These are phyloP conservation scores for Lentinula sp. DNA, from an alignment of 768 basidiomycete genomes.

Conservation along the genomic window DNA sequence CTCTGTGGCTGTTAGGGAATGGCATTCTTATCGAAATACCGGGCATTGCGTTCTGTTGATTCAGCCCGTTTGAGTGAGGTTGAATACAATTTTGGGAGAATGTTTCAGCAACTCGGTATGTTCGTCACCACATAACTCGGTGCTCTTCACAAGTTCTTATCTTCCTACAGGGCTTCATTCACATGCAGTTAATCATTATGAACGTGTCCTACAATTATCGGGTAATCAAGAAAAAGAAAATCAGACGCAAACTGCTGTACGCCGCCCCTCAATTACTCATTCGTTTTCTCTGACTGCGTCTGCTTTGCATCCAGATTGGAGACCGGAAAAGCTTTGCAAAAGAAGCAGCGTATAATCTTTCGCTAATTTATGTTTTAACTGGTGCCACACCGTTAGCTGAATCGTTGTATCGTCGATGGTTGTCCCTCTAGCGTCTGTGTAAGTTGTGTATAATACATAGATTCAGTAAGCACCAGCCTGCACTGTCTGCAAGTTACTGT, in stretches of 20 bases:
- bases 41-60: constrained; percentile 47
- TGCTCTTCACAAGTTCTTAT: neutral
- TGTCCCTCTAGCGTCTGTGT: constrained; percentile 48
- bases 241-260: neutral
- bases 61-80: constrained; percentile 59
- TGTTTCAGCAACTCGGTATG: constrained; percentile 90
- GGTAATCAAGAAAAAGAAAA: constrained; percentile 25
- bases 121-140: neutral
- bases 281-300: neutral
- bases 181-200: constrained; percentile 82
- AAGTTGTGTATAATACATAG: no score
- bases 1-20: constrained; percentile 45
- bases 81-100: constrained; percentile 89
- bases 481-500: no score
- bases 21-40: constrained; percentile 81
- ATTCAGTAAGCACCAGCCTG: no score
- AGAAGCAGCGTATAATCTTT: constrained; percentile 87
- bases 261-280: constrained; percentile 22
- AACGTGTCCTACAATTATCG: constrained; percentile 61
- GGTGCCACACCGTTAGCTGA: constrained; percentile 71
- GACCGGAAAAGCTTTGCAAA: constrained; percentile 46
- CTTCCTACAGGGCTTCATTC: constrained; percentile 60
- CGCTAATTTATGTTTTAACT: constrained; percentile 74
- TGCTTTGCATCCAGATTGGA: constrained; percentile 18
- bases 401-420: constrained; percentile 69